A percentile compares a stretch with the other conserved stretches of the same genome.
phyloP scores from a whole-genome alignment of 2,329 filamentous ascomycete species.

The Exophiala aquamarina region DNA sequence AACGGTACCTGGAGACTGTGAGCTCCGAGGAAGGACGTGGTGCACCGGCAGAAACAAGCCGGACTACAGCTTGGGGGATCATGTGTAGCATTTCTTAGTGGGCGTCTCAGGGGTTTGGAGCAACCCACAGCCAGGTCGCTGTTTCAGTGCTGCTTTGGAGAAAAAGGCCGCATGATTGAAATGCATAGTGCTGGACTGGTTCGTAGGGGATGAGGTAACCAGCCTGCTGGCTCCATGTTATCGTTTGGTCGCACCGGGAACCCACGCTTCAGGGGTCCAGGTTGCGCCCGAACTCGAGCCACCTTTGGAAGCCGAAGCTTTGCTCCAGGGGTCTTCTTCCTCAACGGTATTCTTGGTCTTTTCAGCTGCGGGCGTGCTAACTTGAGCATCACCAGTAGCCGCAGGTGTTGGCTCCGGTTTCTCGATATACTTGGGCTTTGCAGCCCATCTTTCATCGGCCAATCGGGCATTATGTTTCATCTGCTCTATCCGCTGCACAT shows the following conservation, averaged over 20 bases:
- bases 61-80: too few species aligned
- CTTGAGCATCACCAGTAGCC: slow-evolving; percentile 8
- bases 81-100: too few species aligned
- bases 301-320: slow-evolving; percentile 1
- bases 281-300: slow-evolving; percentile 15
- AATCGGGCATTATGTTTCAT: slow-evolving; percentile 60
- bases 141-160: too few species aligned
- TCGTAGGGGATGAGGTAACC: too few species aligned
- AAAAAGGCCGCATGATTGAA: too few species aligned
- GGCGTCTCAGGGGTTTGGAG: too few species aligned
- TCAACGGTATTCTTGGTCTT: slow-evolving; percentile 9
- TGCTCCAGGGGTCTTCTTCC: slow-evolving; percentile 4
- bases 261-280: slow-evolving; percentile 19
- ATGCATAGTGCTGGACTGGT: too few species aligned
- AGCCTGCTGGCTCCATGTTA: too few species aligned
- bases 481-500: slow-evolving; percentile 56
- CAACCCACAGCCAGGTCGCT: too few species aligned
- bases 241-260: slow-evolving; percentile 14
- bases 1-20: too few species aligned
- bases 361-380: slow-evolving; percentile 4
- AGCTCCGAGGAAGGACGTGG: too few species aligned
- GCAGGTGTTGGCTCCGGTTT: slow-evolving; percentile 44
- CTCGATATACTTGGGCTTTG: slow-evolving; percentile 59
- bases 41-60: too few species aligned
- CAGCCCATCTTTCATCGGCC: slow-evolving; percentile 63